Evolutionary conservation across 768 basidiomycete species (phyloP).

Genomic region (Russula foetens): DNA sequence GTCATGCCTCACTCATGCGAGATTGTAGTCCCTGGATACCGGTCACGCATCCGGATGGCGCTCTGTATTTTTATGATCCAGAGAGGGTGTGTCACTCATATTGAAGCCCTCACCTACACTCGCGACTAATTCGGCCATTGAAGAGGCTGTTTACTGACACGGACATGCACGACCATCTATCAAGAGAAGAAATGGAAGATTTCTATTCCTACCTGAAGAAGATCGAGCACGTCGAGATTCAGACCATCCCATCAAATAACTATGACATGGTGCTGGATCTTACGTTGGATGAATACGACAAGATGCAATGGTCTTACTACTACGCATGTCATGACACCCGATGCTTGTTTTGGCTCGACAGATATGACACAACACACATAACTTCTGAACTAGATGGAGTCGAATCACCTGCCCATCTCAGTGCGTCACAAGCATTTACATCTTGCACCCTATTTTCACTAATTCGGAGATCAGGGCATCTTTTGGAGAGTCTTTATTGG

Average conservation of each 20-base stretch:
- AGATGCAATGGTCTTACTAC: slow-evolving; percentile 36
- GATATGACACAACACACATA: slow-evolving; percentile 30
- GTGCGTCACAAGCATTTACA: neutral
- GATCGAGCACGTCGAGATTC: slow-evolving; percentile 10
- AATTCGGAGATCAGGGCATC: slow-evolving; percentile 13
- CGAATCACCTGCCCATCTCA: slow-evolving; percentile 3
- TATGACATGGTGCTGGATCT: slow-evolving; percentile 18
- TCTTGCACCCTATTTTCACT: neutral
- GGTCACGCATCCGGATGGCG: too few relatives aligned
- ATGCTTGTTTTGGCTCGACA: slow-evolving; percentile 45
- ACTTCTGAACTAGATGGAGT: slow-evolving; percentile 19
- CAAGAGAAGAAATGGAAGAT: slow-evolving; percentile 29
- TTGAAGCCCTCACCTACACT: too few relatives aligned
- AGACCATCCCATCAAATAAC: slow-evolving; percentile 13
- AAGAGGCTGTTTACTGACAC: slow-evolving; percentile 49
- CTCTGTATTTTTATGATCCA: too few relatives aligned
- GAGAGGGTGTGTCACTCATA: too few relatives aligned
- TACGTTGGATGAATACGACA: slow-evolving; percentile 26
- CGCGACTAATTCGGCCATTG: neutral
- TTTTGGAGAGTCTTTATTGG: slow-evolving; percentile 23
- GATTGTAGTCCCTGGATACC: too few relatives aligned
- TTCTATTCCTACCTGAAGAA: slow-evolving; percentile 15
- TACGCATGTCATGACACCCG: slow-evolving; percentile 39
- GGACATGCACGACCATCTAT: slow-evolving; percentile 34
- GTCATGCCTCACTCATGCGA: too few relatives aligned